phyloP scores from a whole-genome alignment of 192 early-diverging fungal species.

The Backusella sp. region DNA sequence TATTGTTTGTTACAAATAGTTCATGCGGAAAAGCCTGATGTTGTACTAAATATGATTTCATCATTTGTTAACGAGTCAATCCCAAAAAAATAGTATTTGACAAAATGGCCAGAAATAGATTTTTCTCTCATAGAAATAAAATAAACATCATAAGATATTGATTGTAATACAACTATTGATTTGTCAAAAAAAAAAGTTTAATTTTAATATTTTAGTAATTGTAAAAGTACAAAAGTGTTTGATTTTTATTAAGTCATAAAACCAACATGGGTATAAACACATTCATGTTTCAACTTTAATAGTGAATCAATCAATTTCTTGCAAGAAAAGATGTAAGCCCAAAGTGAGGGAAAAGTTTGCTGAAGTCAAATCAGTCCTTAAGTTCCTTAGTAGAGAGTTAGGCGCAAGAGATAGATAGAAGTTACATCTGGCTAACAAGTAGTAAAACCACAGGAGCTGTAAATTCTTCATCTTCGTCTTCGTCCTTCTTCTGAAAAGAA shows the following conservation, averaged over 20 bases:
- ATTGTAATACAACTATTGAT: not conserved
- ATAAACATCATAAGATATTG: not conserved
- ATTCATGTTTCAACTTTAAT: not conserved
- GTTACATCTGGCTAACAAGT: conserved; percentile 5
- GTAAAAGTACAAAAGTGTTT: not conserved
- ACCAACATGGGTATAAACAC: not conserved
- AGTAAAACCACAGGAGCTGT: not conserved
- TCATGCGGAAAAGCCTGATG: conserved; percentile 9
- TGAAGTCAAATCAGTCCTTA: not conserved
- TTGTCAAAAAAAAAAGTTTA: too few species aligned
- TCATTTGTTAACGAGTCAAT: not conserved
- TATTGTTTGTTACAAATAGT: not conserved
- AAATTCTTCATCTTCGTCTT: not conserved
- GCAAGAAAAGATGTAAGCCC: not conserved
- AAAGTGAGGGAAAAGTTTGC: not conserved
- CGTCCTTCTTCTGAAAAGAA: not conserved
- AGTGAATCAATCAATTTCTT: not conserved
- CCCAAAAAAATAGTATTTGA: not conserved
- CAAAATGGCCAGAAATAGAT: not conserved
- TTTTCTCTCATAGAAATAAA: not conserved
- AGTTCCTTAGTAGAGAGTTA: not conserved
- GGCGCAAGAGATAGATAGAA: not conserved
- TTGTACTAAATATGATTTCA: not conserved
- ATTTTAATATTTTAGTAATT: not conserved
- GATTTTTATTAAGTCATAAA: not conserved